phyloP scores from a whole-genome alignment of 164 flowering plant genomes.

The Platanus orientalis region DNA sequence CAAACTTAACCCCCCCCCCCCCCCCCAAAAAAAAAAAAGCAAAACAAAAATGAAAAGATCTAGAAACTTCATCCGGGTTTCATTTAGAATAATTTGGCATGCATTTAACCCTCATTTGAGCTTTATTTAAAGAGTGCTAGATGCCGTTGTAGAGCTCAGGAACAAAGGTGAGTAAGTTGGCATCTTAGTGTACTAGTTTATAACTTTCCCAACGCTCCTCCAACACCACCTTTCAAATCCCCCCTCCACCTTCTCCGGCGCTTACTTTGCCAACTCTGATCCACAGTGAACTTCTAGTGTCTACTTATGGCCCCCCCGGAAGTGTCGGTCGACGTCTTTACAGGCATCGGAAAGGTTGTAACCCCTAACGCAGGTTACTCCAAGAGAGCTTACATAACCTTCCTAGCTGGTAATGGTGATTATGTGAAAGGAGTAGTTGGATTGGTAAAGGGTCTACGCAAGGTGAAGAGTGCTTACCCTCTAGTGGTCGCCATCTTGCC shows the following conservation, averaged over 20 bases:
- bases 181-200: background rate
- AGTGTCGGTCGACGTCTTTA: background rate
- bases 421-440: constrained; percentile 26
- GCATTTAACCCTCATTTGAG: background rate
- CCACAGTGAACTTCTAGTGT: no score
- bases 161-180: background rate
- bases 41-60: no score
- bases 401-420: constrained; percentile 22
- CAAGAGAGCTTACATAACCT: constrained; percentile 21
- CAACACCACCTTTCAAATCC: no score
- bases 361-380: constrained; percentile 13
- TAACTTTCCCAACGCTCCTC: background rate
- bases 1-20: no score
- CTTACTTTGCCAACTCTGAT: background rate
- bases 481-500: constrained; percentile 23
- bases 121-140: background rate
- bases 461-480: no score
- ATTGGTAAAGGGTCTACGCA: constrained; percentile 21
- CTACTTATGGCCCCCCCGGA: background rate
- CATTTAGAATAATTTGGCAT: background rate
- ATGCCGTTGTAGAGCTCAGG: background rate
- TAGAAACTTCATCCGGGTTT: background rate
- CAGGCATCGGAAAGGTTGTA: background rate
- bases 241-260: background rate
- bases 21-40: no score